These are phyloP conservation scores for Rhododendron kiyosumense DNA, from an alignment of 148 eudicot species.

Conservation along the genomic window DNA sequence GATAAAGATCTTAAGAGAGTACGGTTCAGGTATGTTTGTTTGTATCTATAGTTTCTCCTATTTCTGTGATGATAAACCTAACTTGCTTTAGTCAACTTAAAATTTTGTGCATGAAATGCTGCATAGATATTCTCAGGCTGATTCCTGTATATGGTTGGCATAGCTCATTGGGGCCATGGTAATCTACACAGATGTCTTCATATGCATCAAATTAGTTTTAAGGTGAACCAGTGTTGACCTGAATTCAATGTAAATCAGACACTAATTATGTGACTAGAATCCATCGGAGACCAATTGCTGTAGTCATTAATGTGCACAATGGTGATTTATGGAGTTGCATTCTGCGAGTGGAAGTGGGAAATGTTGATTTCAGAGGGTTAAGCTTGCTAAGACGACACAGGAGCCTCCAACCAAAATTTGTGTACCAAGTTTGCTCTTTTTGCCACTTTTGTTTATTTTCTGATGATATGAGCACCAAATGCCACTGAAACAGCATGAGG, in stretches of 20 bases:
- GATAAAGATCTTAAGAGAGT: slow-evolving; percentile 89
- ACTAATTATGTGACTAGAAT: not conserved
- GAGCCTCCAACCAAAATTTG: not conserved
- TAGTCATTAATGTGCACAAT: not conserved
- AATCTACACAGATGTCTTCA: not conserved
- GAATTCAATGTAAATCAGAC: not conserved
- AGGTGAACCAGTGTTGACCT: not conserved
- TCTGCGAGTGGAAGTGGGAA: not conserved
- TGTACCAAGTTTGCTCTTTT: not conserved
- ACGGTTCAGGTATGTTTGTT: slow-evolving; percentile 70
- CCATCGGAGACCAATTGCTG: not conserved
- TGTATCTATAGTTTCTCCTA: slow-evolving; percentile 7
- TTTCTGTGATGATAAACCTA: not conserved
- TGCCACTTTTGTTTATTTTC: not conserved
- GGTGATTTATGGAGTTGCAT: not conserved
- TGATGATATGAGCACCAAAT: not conserved
- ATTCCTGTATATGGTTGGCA: not conserved
- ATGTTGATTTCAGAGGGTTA: not conserved
- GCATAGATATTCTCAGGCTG: not conserved
- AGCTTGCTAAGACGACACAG: not conserved
- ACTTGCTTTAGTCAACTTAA: not conserved
- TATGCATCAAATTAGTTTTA: not conserved
- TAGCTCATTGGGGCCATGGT: not conserved
- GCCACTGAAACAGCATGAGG: not conserved
- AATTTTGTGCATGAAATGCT: slow-evolving; percentile 4